Evolutionary conservation across 495 filamentous ascomycete genomes (phyloP), one percentile per base, ranked within the genome.

Genomic region (Hypomontagnella monticulosa): DNA sequence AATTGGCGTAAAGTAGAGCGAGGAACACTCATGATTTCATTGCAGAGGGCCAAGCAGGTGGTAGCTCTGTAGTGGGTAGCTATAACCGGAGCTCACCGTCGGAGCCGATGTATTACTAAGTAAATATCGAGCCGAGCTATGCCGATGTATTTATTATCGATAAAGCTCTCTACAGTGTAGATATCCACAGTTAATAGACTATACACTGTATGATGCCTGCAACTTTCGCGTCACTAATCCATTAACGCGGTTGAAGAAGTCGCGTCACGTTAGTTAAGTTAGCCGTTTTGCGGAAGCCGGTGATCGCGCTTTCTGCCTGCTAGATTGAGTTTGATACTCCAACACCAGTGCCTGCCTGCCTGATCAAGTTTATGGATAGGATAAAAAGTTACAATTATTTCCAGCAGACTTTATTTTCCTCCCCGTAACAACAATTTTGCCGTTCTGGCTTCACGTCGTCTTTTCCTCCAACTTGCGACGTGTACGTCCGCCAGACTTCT

Each of bases 171-270:
- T 23, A 52, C 55, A 60, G 54, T 60, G 36, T 36, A 30, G 11
- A 42, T 0, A 7, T 11, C 16, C 0, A 27, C 16, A 14, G 0
- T 38, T 44, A 2, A 16, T 7, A 10, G 0, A 36, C 9, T 37
- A 12, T 9, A n/a, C 11, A 68, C 65, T 63, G 60, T 63, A 56
- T 64, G 48, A 61, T 61, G 42, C 60, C 60, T 69, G 60, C 18
- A 41, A 51, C 6, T 56, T 33, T 69, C 66, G 66, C 66, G 60
- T 69, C 43, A 64, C 33, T 44, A 63, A 46, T 46, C 27, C 34
- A 63, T 54, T 64, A 62, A 69, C 66, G 60, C 66, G 60, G 60
- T 61, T 67, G 38, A 44, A 38, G 60, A 57, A 69, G 55, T 57
- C 66, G 66, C 66, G 66, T 69, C 57, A 49, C 64, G 47, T 61